Evolutionary conservation across 495 filamentous ascomycete genomes (phyloP).

Genomic region (Penicillium longicatenatum): DNA sequence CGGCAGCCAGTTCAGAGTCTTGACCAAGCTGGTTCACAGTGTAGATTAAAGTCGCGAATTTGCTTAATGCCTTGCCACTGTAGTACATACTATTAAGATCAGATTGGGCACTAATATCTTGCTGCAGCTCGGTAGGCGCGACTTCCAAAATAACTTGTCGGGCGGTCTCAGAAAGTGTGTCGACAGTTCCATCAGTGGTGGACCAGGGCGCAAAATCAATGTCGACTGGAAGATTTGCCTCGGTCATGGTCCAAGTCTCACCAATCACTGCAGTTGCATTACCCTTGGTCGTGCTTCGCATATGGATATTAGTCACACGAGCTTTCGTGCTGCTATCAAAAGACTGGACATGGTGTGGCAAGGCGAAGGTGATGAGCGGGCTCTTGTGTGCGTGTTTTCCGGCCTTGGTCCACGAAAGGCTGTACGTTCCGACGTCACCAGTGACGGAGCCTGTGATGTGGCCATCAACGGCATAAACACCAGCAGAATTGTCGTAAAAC

Average conservation of each 20-base stretch:
- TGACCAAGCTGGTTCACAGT: slow-evolving; percentile 66
- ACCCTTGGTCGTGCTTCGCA: slow-evolving; percentile 89
- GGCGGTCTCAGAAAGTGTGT: slow-evolving; percentile 51
- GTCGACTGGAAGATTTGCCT: slow-evolving; percentile 66
- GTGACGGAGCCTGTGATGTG: slow-evolving; percentile 63
- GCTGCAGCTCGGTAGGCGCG: slow-evolving; percentile 65
- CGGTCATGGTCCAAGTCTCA: slow-evolving; percentile 79
- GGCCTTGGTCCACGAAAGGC: slow-evolving; percentile 65
- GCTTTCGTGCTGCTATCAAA: slow-evolving; percentile 63
- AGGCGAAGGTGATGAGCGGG: slow-evolving; percentile 77
- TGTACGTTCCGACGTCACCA: slow-evolving; percentile 67
- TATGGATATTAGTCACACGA: slow-evolving; percentile 57
- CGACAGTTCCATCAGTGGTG: slow-evolving; percentile 49
- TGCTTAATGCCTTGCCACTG: slow-evolving; percentile 87
- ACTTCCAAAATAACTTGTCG: slow-evolving; percentile 57
- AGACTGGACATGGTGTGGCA: slow-evolving; percentile 81
- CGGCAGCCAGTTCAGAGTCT: slow-evolving; percentile 58
- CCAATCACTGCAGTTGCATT: slow-evolving; percentile 69
- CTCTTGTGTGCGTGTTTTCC: slow-evolving; percentile 52
- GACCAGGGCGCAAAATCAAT: slow-evolving; percentile 81
- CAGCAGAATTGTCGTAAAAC: slow-evolving; percentile 72
- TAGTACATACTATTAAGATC: slow-evolving; percentile 93
- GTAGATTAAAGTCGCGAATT: slow-evolving; percentile 77
- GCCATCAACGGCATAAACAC: slow-evolving; percentile 67
- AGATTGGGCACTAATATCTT: slow-evolving; percentile 70